phyloP scores from a whole-genome alignment of 2,329 filamentous ascomycete species.

The Lasiodiplodia hormozganensis region DNA sequence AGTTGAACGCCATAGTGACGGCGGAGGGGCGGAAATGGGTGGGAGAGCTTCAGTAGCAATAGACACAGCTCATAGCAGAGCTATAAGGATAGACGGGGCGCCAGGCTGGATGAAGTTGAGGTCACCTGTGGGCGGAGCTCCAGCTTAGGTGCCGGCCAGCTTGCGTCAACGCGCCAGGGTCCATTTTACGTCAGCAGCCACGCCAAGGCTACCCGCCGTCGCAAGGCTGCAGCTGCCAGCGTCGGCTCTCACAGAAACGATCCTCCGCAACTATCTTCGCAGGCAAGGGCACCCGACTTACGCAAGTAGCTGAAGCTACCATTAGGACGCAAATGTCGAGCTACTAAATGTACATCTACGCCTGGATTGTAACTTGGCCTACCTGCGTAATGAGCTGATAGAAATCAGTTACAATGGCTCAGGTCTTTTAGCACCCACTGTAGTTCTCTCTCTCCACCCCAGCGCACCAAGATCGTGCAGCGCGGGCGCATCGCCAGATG shows the following conservation, averaged over 20 bases:
- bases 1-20: conserved; percentile 39
- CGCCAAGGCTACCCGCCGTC: not conserved
- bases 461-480: no score
- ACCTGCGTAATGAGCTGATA: no score
- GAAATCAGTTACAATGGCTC: no score
- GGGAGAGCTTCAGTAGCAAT: conserved; percentile 23
- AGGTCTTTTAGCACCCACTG: not conserved
- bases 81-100: not conserved
- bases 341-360: no score
- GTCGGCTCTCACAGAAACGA: no score
- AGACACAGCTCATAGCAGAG: conserved; percentile 19
- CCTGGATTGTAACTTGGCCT: no score
- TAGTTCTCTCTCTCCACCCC: not conserved
- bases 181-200: conserved; percentile 16
- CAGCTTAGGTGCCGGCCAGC: conserved; percentile 16
- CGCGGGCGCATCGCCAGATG: not conserved
- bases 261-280: no score
- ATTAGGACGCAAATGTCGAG: no score
- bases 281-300: no score
- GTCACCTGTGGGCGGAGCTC: conserved; percentile 16
- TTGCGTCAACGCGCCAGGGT: conserved; percentile 24
- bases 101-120: conserved; percentile 8
- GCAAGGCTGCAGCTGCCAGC: not conserved
- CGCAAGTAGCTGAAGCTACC: no score
- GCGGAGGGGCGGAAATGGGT: conserved; percentile 1